Evolutionary conservation across 1,139 yeast species (phyloP).

Genomic region (Magnusiomyces sp.): DNA sequence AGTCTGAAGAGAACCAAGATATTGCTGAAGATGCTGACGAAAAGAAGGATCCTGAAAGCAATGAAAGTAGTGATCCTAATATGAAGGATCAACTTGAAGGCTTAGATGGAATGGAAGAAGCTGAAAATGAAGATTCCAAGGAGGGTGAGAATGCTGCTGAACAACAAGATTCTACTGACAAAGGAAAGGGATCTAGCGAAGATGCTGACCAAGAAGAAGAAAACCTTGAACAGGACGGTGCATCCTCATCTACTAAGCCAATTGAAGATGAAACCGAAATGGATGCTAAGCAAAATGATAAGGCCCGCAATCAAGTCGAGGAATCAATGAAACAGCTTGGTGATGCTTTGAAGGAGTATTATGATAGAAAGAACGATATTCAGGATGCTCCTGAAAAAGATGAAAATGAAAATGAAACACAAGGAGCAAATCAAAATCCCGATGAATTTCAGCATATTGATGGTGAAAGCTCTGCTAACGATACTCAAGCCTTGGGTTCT

Average conservation of each 20-base stretch:
- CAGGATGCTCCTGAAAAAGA: slow-evolving; percentile 40
- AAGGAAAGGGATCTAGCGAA: slow-evolving; percentile 72
- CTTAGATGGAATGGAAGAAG: slow-evolving; percentile 38
- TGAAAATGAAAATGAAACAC: slow-evolving; percentile 25
- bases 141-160: slow-evolving; percentile 41
- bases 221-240: slow-evolving; percentile 24
- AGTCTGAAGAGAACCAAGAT: slow-evolving; percentile 18
- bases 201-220: slow-evolving; percentile 54
- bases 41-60: slow-evolving; percentile 13
- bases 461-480: slow-evolving; percentile 58
- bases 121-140: slow-evolving; percentile 40
- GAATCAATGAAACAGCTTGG: slow-evolving; percentile 84
- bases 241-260: slow-evolving; percentile 18
- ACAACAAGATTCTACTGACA: slow-evolving; percentile 61
- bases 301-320: slow-evolving; percentile 62
- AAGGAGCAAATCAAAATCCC: slow-evolving; percentile 50
- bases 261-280: slow-evolving; percentile 18
- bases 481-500: slow-evolving; percentile 89
- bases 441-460: slow-evolving; percentile 91
- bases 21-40: slow-evolving; percentile 25
- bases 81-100: slow-evolving; percentile 30
- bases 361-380: slow-evolving; percentile 83
- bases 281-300: slow-evolving; percentile 36
- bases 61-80: slow-evolving; percentile 16
- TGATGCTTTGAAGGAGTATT: slow-evolving; percentile 83